A percentile compares a stretch with the other conserved stretches of the same genome.
These are phyloP conservation scores for Irpex sp. DNA, from an alignment of 1,284 basidiomycete species.

Conservation along the genomic window DNA sequence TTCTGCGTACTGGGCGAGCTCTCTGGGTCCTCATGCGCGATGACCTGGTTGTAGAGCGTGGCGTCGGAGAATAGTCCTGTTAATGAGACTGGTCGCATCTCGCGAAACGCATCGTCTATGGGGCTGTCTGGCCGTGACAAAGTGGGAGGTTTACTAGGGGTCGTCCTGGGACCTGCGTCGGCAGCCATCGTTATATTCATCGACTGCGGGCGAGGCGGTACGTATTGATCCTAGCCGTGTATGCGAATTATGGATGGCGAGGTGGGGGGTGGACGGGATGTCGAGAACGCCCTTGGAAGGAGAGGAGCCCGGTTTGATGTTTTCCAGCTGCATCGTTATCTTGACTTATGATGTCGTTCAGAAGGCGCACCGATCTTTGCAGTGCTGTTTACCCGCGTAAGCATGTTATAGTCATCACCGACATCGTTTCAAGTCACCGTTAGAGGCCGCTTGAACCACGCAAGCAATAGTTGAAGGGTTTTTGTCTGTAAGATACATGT, in stretches of 20 bases:
- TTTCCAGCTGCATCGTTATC: background rate
- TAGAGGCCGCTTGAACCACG: too few relatives aligned
- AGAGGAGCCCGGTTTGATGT: background rate
- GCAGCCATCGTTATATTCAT: background rate
- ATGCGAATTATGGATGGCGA: background rate
- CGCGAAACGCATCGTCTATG: conserved; percentile 5
- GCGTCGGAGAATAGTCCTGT: conserved; percentile 35
- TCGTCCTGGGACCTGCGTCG: background rate
- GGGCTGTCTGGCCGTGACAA: background rate
- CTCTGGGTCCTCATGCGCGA: conserved; percentile 17
- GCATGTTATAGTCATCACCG: too few relatives aligned
- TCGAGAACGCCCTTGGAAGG: background rate
- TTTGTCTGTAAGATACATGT: too few relatives aligned
- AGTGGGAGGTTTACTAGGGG: background rate
- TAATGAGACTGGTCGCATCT: conserved; percentile 14
- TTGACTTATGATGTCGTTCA: background rate
- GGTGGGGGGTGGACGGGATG: background rate
- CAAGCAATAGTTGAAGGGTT: too few relatives aligned
- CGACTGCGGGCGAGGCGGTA: background rate
- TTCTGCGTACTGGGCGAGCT: conserved; percentile 5
- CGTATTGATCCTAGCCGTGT: background rate
- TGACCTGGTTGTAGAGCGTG: conserved; percentile 33
- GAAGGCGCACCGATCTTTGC: background rate
- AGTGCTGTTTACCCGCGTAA: background rate
- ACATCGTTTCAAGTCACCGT: too few relatives aligned